Base-by-base conservation (phyloP, 768 basidiomycete species). In the Russula virescens region DNA sequence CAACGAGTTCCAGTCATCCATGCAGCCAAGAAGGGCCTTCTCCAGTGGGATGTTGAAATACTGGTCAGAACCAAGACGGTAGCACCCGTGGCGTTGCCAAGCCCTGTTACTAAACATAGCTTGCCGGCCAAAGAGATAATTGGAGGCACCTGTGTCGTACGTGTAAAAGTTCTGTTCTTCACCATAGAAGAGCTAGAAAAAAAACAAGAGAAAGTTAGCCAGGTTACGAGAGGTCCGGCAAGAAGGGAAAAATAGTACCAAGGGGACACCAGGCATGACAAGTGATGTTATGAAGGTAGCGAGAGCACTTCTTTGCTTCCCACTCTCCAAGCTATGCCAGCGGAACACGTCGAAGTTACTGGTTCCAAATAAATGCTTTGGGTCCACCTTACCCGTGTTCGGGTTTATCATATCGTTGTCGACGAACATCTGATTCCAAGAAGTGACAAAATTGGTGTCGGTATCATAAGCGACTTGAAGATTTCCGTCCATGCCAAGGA, bases 401-500 rank as follows among this genome's bases (percentile, higher is more conserved):
- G 87, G 74, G 71, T 96, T 95, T 55, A 96, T 63, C 68, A 96
- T 87, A 69, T 97, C 94, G 70, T 96, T 86, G 73, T 84, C 81
- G 69, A 91, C 85, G 69, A 93, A 88, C 84, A 96, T 93, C 73
- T 92, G 76, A 71, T 94, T 93, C 94, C 94, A 97, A 0, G 91
- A 87, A 0, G 85, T 87, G 74, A 94, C 77, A 69, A 96, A 94
- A 74, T 96, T 91, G 72, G 78, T 74, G 68, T 85, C 80, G 34
- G 92, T 75, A 70, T 97, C 94, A 73, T 88, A 95, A 11, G 91
- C 94, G 57, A 93, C 94, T 64, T 88, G 82, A 38, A 97, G 79
- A 72, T 97, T 96, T 69, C 94, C 94, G 71, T 97, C 94, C 93
- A 96, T 95, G 57, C 94, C 94, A 51, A 96, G 80, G 78, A 94